Evolutionary conservation across 495 filamentous ascomycete genomes (phyloP), one percentile per base, ranked within the genome.

Genomic region (Lophium mytilinum): DNA sequence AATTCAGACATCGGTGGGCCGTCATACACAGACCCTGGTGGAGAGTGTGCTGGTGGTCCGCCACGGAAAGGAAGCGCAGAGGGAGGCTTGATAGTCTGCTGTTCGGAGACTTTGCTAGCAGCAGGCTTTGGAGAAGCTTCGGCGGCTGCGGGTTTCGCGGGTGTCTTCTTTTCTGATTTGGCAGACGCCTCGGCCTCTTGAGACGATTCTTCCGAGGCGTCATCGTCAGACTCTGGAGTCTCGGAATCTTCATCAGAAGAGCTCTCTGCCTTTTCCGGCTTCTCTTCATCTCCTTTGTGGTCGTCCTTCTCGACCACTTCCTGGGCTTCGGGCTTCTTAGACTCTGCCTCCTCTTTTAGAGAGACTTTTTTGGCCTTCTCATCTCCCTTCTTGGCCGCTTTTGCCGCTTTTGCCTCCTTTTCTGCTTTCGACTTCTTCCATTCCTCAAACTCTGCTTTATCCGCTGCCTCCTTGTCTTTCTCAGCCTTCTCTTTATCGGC

Each of bases 381-480:
- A 35, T 57, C 64, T 43, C 49, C 54, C 21, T 55, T 55, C 8
- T 64, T 52, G 33, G 56, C 64, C 18, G 54, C 58, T n/a, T 66
- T 53, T 41, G 58, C 61, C 34, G 49, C 37, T 24, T 61, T 60
- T 50, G 61, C 54, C 56, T 70, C 58, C 41, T 69, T 61, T 12
- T 53, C 35, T 33, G 21, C 33, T 18, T 58, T 61, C 2, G 43
- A 49, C 24, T 64, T 48, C 37, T 56, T 62, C 33, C 18, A 41
- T 14, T 14, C 12, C n/a, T 34, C 36, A 12, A 48, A 43, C 41
- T 59, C 61, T 48, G 21, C 24, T 21, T 52, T 17, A 45, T 35
- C 39, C 21, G 55, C 60, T 53, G 73, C 75, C 40, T 73, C 48
- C 30, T 45, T 40, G 4, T 41, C 24, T 35, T 35, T 57, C 55